phyloP scores from a whole-genome alignment of 805 yeast genomes.

The Candida nonsorbophila region DNA sequence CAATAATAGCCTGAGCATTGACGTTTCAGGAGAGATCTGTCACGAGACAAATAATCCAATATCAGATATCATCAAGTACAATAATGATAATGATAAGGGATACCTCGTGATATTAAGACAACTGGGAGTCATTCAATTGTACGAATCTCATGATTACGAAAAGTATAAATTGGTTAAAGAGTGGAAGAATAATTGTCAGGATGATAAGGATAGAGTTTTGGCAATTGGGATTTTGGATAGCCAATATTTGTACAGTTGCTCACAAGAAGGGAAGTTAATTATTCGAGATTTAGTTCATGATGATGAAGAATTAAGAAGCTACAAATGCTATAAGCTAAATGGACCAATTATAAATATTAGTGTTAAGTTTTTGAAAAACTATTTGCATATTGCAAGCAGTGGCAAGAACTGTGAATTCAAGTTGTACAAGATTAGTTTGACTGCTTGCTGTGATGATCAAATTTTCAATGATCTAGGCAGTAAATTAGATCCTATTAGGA shows the following conservation, averaged over 20 bases:
- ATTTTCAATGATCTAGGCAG: conserved; percentile 2
- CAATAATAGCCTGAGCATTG: no score
- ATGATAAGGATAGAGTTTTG: conserved; percentile 17
- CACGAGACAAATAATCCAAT: no score
- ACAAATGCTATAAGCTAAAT: conserved; percentile 17
- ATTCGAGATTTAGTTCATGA: conserved; percentile 32
- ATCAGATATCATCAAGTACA: no score
- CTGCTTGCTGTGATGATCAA: conserved; percentile 1
- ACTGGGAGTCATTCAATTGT: conserved; percentile 25
- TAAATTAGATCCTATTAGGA: no score
- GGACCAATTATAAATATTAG: conserved; percentile 19
- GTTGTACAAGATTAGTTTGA: conserved; percentile 16
- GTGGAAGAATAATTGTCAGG: conserved; percentile 22
- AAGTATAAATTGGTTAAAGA: conserved; percentile 19
- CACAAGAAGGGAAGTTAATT: conserved; percentile 26
- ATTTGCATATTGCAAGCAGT: conserved; percentile 9
- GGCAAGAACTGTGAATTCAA: conserved; percentile 23
- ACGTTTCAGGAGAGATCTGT: no score
- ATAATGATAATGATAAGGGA: no score
- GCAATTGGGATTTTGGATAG: conserved; percentile 18
- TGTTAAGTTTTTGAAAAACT: background rate
- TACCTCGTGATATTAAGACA: conserved; percentile 20
- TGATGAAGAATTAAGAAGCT: conserved; percentile 24
- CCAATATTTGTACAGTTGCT: conserved; percentile 27
- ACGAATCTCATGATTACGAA: conserved; percentile 9